These are phyloP conservation scores for Mortierella antarctica DNA, from an alignment of 192 early-diverging fungal species.

Conservation along the genomic window DNA sequence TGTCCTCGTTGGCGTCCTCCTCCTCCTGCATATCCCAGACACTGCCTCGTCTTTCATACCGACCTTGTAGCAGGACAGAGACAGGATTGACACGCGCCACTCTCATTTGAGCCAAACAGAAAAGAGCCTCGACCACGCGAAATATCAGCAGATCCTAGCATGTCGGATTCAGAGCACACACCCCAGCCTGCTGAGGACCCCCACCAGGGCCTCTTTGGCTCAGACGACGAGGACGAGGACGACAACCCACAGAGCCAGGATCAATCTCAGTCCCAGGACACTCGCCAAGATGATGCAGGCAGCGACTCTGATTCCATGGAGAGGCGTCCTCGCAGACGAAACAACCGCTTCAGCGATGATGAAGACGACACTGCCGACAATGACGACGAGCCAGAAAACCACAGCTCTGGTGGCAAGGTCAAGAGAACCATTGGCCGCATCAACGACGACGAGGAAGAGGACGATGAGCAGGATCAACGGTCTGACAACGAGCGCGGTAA, in stretches of 20 bases:
- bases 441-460: conserved; percentile 27
- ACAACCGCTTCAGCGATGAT: conserved; percentile 42
- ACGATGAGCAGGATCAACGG: conserved; percentile 14
- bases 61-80: too few species aligned
- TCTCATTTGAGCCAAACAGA: too few species aligned
- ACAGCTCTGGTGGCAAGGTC: conserved; percentile 9
- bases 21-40: too few species aligned
- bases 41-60: too few species aligned
- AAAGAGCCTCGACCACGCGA: not conserved
- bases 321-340: conserved; percentile 19
- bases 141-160: not conserved
- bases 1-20: too few species aligned
- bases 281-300: not conserved
- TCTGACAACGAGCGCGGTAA: conserved; percentile 2
- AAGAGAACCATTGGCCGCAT: conserved; percentile 31
- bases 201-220: conserved; percentile 48
- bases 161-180: conserved; percentile 52
- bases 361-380: conserved; percentile 24
- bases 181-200: conserved; percentile 36
- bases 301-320: conserved; percentile 19
- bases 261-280: not conserved
- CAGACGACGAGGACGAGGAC: conserved; percentile 48
- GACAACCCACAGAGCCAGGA: conserved; percentile 20
- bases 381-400: not conserved
- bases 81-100: too few species aligned